Percentiles rank a stretch among this genome's conserved stretches.
phyloP scores from a whole-genome alignment of 2,329 filamentous ascomycete genomes.

The Verticillium klebahnii region DNA sequence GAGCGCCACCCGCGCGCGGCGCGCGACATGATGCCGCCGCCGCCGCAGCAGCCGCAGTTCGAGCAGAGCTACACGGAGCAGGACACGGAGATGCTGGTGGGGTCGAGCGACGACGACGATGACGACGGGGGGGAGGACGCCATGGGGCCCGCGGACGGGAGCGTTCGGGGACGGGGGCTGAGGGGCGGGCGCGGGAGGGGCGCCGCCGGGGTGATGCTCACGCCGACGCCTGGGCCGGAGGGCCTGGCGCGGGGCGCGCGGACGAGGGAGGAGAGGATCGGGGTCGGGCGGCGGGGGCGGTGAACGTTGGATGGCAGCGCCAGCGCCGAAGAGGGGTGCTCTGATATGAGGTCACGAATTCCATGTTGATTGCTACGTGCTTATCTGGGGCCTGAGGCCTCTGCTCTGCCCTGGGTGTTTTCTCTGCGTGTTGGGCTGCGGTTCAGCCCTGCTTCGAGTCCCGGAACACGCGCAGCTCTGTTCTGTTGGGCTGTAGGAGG shows the following conservation, averaged over 20 bases:
- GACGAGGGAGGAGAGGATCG: conserved; percentile 34
- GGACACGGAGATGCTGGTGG: conserved; percentile 11
- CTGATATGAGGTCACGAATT: not conserved
- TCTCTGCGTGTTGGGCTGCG: no score
- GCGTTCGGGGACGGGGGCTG: conserved; percentile 11
- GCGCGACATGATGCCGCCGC: conserved; percentile 10
- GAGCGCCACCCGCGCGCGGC: conserved; percentile 1
- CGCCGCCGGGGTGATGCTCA: conserved; percentile 10
- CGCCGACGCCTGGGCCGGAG: conserved; percentile 19
- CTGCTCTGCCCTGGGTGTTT: no score
- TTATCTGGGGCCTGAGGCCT: no score
- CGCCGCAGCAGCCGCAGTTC: conserved; percentile 11
- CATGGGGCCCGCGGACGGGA: not conserved
- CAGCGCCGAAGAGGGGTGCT: not conserved
- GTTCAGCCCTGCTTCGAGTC: no score
- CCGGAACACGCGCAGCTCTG: no score
- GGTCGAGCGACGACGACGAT: conserved; percentile 9
- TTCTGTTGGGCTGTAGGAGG: no score
- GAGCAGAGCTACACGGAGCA: conserved; percentile 7
- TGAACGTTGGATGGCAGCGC: not conserved
- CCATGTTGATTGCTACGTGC: not conserved
- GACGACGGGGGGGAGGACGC: conserved; percentile 8
- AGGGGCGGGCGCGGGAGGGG: conserved; percentile 14
- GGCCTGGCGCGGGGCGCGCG: conserved; percentile 11
- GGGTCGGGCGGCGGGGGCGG: conserved; percentile 20